Conservation (phyloP, 2,329 filamentous ascomycete genomes). For the Capronia coronata region DNA sequence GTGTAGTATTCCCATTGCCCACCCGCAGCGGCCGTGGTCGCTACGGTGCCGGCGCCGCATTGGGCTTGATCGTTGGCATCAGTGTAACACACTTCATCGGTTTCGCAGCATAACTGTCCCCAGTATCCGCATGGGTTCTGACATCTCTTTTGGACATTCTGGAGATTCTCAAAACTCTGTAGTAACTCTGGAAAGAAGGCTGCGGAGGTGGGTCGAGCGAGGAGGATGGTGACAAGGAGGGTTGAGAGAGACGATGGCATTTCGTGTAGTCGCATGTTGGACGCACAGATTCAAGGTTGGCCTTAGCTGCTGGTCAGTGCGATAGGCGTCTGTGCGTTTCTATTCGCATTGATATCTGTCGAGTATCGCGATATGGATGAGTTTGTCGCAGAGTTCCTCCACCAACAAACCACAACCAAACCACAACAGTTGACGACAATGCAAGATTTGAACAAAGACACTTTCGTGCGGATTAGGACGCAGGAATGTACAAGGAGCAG, state of each 20-base stretch:
- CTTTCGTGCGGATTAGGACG: background rate
- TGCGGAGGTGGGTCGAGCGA: constrained; percentile 18
- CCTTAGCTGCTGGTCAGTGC: constrained; percentile 5
- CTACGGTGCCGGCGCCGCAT: constrained; percentile 34
- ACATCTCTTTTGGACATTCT: constrained; percentile 34
- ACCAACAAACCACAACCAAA: no score
- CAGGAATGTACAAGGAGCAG: background rate
- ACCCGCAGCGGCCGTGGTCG: constrained; percentile 25
- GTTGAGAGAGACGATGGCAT: constrained; percentile 14
- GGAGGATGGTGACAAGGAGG: constrained; percentile 18
- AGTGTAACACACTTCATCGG: constrained; percentile 45
- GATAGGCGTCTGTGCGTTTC: constrained; percentile 8
- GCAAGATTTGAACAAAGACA: background rate
- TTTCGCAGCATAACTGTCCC: constrained; percentile 45
- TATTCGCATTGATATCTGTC: constrained; percentile 7
- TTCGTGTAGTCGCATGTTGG: constrained; percentile 18
- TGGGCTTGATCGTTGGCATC: constrained; percentile 45
- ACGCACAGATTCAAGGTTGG: constrained; percentile 5
- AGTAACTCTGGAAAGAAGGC: constrained; percentile 27
- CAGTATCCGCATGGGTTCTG: constrained; percentile 49
- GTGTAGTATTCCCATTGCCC: constrained; percentile 51
- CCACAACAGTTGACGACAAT: background rate
- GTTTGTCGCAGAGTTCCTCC: background rate
- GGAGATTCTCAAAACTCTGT: constrained; percentile 22
- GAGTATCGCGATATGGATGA: background rate